A percentile compares a stretch with the other conserved stretches of the same genome.
Evolutionary conservation across 495 filamentous ascomycete genomes (phyloP).

Genomic region (Lophium mytilinum): DNA sequence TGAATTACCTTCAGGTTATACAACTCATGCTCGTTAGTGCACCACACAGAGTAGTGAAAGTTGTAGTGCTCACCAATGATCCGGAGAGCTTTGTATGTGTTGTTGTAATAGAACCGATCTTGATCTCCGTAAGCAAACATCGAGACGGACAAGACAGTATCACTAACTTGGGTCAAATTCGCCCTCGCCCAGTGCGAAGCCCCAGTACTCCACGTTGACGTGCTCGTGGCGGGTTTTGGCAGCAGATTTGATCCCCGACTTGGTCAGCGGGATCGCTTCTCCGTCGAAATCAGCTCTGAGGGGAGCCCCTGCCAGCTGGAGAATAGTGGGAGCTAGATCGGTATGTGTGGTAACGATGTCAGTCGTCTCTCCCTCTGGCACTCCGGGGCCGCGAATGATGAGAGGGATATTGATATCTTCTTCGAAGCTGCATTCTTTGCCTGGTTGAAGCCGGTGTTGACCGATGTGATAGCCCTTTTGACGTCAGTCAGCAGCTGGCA

Average conservation of each 20-base stretch:
- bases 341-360: conserved; percentile 59
- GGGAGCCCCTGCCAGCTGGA: conserved; percentile 42
- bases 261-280: conserved; percentile 25
- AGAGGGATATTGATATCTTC: conserved; percentile 69
- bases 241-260: conserved; percentile 21
- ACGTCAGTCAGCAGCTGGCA: no score
- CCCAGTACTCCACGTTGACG: conserved; percentile 34
- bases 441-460: conserved; percentile 63
- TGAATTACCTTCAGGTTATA: conserved; percentile 5
- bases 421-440: conserved; percentile 64
- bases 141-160: not conserved
- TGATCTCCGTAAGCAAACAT: not conserved
- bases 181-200: conserved; percentile 29
- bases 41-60: conserved; percentile 14
- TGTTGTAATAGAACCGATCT: conserved; percentile 22
- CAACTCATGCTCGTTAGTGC: conserved; percentile 5
- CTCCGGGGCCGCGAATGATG: conserved; percentile 34
- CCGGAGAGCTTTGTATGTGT: conserved; percentile 12
- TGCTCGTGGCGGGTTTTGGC: conserved; percentile 38
- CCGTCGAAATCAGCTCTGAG: conserved; percentile 23
- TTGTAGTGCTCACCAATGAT: conserved; percentile 1
- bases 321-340: conserved; percentile 60
- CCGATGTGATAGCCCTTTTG: conserved; percentile 57
- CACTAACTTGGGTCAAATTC: not conserved
- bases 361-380: conserved; percentile 25